Evolutionary conservation across 1,284 basidiomycete species (phyloP).

Genomic region (Spongispora temasekensis): DNA sequence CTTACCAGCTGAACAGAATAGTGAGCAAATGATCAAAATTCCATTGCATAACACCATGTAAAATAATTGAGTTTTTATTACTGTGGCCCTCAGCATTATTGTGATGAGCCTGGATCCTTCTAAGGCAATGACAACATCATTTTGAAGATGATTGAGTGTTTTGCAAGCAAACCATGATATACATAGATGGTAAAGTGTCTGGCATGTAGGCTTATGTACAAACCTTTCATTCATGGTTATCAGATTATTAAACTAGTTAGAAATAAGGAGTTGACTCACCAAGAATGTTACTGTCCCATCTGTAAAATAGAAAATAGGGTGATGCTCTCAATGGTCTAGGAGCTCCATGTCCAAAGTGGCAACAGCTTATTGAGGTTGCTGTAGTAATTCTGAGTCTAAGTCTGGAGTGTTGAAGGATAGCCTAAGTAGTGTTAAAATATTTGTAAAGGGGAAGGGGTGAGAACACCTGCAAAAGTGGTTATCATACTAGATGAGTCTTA

Average conservation of each 20-base stretch:
- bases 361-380: not conserved
- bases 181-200: conserved; percentile 3
- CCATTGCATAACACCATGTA: not conserved
- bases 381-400: not conserved
- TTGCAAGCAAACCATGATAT: conserved; percentile 1
- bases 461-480: too few species aligned
- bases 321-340: not conserved
- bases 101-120: not conserved
- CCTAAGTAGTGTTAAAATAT: too few species aligned
- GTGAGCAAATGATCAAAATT: conserved; percentile 14
- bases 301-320: not conserved
- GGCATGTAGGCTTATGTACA: not conserved
- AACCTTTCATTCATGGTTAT: not conserved
- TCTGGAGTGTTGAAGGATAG: too few species aligned
- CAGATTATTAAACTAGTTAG: not conserved
- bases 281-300: not conserved
- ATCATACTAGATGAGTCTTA: too few species aligned
- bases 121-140: conserved; percentile 9
- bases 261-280: not conserved
- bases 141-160: not conserved
- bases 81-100: not conserved
- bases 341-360: not conserved
- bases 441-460: too few species aligned
- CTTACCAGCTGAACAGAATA: conserved; percentile 6
- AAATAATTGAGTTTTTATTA: conserved; percentile 11